Conservation (phyloP, 345 rosid species). For the Eucalyptus pauciflora region DNA sequence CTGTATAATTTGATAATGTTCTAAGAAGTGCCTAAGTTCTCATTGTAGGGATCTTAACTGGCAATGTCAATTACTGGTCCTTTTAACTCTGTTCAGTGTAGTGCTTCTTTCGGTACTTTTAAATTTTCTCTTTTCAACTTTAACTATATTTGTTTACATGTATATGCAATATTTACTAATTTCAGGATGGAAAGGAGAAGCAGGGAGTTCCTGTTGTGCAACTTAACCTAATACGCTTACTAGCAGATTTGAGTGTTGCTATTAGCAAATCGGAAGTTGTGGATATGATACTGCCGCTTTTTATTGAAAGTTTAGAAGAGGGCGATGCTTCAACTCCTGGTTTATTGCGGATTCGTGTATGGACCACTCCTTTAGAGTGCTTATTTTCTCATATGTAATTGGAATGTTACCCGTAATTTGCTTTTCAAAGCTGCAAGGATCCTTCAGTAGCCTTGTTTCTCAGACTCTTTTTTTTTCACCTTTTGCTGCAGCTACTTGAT, state of each 20-base stretch:
- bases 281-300: conserved; percentile 96
- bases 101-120: neutral
- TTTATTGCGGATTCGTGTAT: conserved; percentile 81
- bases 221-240: conserved; percentile 80
- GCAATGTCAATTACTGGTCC: neutral
- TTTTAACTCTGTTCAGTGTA: neutral
- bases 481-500: conserved; percentile 79
- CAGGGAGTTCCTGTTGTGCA: conserved; percentile 66
- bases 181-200: conserved; percentile 82
- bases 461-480: neutral
- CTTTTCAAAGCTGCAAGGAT: neutral
- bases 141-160: neutral
- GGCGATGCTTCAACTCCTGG: conserved; percentile 94
- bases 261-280: conserved; percentile 91
- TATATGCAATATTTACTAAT: neutral
- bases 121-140: neutral
- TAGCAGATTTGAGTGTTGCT: conserved; percentile 90
- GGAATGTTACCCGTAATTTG: neutral
- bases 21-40: neutral
- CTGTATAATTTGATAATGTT: neutral
- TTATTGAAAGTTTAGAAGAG: conserved; percentile 96
- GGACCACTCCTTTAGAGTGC: conserved; percentile 20
- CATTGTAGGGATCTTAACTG: neutral
- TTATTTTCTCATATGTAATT: conserved; percentile 4
- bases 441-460: neutral